Evolutionary conservation across 352 stramenopile genomes (phyloP), one percentile per base, ranked within the genome.

Genomic region (Pythium diclinum): DNA sequence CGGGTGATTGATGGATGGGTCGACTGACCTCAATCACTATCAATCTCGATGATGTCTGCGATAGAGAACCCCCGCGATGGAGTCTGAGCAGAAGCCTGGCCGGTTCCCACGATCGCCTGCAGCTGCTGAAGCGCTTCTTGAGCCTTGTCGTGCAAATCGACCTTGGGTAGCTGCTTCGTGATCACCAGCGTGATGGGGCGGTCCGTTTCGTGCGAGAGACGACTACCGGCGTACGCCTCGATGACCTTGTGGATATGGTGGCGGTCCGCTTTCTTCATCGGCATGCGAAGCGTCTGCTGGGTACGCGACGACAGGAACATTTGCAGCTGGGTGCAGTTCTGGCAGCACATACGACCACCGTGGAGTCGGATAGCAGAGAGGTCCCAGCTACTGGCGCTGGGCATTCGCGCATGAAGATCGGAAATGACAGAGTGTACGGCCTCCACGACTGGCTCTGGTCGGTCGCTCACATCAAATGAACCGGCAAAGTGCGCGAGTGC

Each of bases 221-320:
- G 19, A 16, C 47, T 33, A 1, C 63, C 55, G 25, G 56, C 63
- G 40, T 61, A 65, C 14, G 34, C n/a, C 21, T 70, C 57, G 10
- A 70, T 61, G 21, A 61, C 63, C 47, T 63, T 56, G 55, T 56
- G 63, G 47, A 64, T 40, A 19, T 70, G 56, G 34, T 70, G 34
- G 21, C 49, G 56, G 25, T 14, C 23, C 3, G 36, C 11, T 21
- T 65, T 70, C 56, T 42, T 58, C 57, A 65, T 64, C 4, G 38
- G 52, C 10, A 61, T 52, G 14, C 30, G 56, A 19, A 61, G 47
- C 32, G 49, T 58, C 32, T 65, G 56, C 49, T 65, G 56, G 2
- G 38, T 60, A 14, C 32, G 46, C 1, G 56, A 61, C 38, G 42
- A 40, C 7, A 70, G 16, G 21, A 65, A 70, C 36, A 53, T 57